Percentiles rank a stretch among this genome's conserved stretches.
Conservation (phyloP, 306 rosid genomes). For the Ochetophila trinervis region DNA sequence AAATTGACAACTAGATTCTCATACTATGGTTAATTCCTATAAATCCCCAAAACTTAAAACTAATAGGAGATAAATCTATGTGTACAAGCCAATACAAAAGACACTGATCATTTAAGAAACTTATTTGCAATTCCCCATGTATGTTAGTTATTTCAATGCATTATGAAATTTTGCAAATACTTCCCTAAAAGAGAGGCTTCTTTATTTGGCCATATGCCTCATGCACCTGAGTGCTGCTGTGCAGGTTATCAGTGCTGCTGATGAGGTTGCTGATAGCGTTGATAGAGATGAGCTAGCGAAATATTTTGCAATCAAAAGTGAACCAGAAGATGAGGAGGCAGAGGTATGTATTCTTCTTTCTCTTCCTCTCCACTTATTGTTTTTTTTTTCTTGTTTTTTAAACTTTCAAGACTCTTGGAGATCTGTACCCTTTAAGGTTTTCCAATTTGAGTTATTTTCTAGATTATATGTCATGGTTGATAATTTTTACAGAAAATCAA, state of each 20-base stretch:
- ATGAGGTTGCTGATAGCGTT: constrained; percentile 71
- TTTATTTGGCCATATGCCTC: too few relatives aligned
- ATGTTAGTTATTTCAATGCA: too few relatives aligned
- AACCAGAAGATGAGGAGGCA: constrained; percentile 84
- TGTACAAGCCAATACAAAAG: too few relatives aligned
- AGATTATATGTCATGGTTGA: neutral
- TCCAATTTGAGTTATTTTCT: neutral
- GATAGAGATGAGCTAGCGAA: constrained; percentile 77
- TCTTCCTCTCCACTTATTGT: neutral
- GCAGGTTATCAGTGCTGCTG: constrained; percentile 85
- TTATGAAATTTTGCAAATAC: too few relatives aligned
- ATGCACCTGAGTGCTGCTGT: constrained; percentile 2
- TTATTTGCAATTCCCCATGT: too few relatives aligned
- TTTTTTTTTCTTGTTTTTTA: neutral
- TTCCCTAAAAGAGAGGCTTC: too few relatives aligned
- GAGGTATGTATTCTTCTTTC: constrained; percentile 48
- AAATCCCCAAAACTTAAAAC: too few relatives aligned
- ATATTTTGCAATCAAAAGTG: constrained; percentile 60
- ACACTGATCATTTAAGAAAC: too few relatives aligned
- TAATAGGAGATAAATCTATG: too few relatives aligned
- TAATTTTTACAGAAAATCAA: constrained; percentile 46
- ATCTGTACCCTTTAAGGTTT: neutral
- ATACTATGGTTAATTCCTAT: too few relatives aligned
- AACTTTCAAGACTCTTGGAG: neutral
- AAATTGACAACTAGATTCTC: too few relatives aligned